These are phyloP conservation scores for Pythium monospermum DNA, from an alignment of 352 stramenopile genomes.

Conservation along the genomic window DNA sequence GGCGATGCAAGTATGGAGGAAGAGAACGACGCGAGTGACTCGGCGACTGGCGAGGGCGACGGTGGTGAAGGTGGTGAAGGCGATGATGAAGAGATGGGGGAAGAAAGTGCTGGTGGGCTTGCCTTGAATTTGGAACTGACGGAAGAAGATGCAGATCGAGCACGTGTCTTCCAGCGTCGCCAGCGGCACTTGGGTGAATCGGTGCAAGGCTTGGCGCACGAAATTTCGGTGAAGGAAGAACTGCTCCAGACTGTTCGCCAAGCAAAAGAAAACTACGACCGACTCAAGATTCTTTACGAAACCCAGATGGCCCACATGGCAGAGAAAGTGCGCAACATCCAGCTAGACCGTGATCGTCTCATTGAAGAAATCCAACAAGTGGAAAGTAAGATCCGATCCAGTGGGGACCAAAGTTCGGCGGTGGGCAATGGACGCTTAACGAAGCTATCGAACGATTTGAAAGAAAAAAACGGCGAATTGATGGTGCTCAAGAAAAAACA, in stretches of 20 bases:
- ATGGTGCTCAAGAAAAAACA: slow-evolving; percentile 71
- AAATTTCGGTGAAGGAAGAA: slow-evolving; percentile 86
- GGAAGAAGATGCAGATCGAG: slow-evolving; percentile 67
- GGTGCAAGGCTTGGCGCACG: slow-evolving; percentile 70
- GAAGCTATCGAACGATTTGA: slow-evolving; percentile 71
- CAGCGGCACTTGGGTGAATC: slow-evolving; percentile 76
- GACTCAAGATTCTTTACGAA: slow-evolving; percentile 80
- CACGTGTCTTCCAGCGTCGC: slow-evolving; percentile 79
- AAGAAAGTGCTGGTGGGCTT: slow-evolving; percentile 29
- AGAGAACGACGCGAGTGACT: slow-evolving; percentile 31
- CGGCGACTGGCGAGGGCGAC: slow-evolving; percentile 29
- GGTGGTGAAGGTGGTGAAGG: too few species aligned
- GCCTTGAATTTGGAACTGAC: slow-evolving; percentile 25
- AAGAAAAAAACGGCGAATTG: slow-evolving; percentile 76
- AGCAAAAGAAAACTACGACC: slow-evolving; percentile 78
- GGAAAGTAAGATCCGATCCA: slow-evolving; percentile 53
- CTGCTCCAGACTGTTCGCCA: slow-evolving; percentile 76
- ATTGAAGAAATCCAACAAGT: slow-evolving; percentile 74
- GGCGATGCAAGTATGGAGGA: slow-evolving; percentile 43
- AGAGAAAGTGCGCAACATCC: slow-evolving; percentile 56
- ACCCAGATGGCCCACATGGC: slow-evolving; percentile 81
- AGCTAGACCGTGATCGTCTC: slow-evolving; percentile 64
- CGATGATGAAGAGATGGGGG: slow-evolving; percentile 35
- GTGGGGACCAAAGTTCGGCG: slow-evolving; percentile 48
- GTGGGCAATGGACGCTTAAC: slow-evolving; percentile 47